Percentiles rank a stretch among this genome's conserved stretches.
These are phyloP conservation scores for Hortiboletus campestris DNA, from an alignment of 768 basidiomycete genomes.

Conservation along the genomic window DNA sequence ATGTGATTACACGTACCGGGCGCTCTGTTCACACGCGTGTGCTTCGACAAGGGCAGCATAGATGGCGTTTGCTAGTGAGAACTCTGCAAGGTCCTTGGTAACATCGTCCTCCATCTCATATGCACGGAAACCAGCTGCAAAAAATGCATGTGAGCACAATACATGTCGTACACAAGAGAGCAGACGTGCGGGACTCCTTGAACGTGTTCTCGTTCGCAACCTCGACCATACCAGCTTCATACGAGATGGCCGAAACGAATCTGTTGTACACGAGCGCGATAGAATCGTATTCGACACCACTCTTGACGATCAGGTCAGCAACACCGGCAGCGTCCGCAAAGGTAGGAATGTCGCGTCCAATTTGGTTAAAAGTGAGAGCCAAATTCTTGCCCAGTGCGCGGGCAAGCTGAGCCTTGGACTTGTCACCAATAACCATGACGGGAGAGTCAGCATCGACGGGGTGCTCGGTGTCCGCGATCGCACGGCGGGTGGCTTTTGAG, in stretches of 20 bases:
- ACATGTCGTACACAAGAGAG: background rate
- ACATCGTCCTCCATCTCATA: constrained; percentile 99
- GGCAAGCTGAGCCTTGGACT: constrained; percentile 89
- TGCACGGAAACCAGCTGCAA: constrained; percentile 79
- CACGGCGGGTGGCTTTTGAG: constrained; percentile 81
- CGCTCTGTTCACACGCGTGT: constrained; percentile 92
- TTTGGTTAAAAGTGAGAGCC: constrained; percentile 91
- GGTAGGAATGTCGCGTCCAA: constrained; percentile 95
- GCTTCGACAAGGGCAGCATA: constrained; percentile 92
- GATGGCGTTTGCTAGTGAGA: constrained; percentile 94
- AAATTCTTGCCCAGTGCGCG: constrained; percentile 66
- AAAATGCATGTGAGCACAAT: background rate
- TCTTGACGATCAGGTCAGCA: constrained; percentile 87
- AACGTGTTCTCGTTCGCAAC: constrained; percentile 82
- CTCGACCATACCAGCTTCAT: constrained; percentile 73
- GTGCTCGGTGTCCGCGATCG: constrained; percentile 50
- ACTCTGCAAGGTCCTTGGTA: constrained; percentile 91
- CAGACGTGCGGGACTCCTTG: constrained; percentile 62
- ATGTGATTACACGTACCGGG: constrained; percentile 53
- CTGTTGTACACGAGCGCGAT: constrained; percentile 79
- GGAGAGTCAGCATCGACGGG: constrained; percentile 58
- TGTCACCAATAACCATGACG: constrained; percentile 92
- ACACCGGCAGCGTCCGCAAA: constrained; percentile 95
- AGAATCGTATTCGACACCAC: constrained; percentile 83
- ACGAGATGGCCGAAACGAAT: constrained; percentile 88